A percentile compares a stretch with the other conserved stretches of the same genome.
Evolutionary conservation across 139 green algal genomes (phyloP).

Genomic region (Chlamydomonas eustigma): DNA sequence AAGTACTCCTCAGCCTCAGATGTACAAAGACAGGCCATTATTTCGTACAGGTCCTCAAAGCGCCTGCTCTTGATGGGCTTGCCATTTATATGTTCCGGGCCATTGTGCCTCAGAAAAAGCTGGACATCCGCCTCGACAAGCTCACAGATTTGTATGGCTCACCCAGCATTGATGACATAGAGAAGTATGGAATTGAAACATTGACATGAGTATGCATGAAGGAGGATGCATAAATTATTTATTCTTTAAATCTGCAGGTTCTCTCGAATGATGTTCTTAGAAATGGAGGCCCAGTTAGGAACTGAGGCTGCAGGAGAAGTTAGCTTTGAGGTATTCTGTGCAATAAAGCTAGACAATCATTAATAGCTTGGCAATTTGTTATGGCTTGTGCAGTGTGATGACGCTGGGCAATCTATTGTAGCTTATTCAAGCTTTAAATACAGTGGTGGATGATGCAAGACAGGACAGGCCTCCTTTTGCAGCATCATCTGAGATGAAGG

Average conservation of each 20-base stretch:
- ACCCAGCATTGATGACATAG: slow-evolving; percentile 59
- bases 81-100: slow-evolving; percentile 4
- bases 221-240: neutral
- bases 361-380: too few relatives aligned
- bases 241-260: slow-evolving; percentile 3
- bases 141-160: slow-evolving; percentile 58
- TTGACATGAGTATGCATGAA: neutral
- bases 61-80: slow-evolving; percentile 2
- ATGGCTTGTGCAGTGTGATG: too few relatives aligned
- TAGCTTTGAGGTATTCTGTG: slow-evolving; percentile 64
- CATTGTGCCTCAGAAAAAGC: slow-evolving; percentile 10
- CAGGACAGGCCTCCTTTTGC: too few relatives aligned
- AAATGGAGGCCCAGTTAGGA: slow-evolving; percentile 45
- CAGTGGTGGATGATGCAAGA: too few relatives aligned
- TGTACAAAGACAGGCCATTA: too few relatives aligned
- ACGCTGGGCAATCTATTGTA: too few relatives aligned
- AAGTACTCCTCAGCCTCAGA: too few relatives aligned
- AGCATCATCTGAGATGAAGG: too few relatives aligned
- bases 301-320: slow-evolving; percentile 50
- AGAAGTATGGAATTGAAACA: slow-evolving; percentile 13
- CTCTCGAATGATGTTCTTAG: slow-evolving; percentile 25
- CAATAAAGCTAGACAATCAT: too few relatives aligned
- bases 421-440: too few relatives aligned
- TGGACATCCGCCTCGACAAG: slow-evolving; percentile 67
- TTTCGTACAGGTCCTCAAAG: neutral